Conservation (phyloP, 192 early-diverging fungal genomes). For the Dispira simplex region DNA sequence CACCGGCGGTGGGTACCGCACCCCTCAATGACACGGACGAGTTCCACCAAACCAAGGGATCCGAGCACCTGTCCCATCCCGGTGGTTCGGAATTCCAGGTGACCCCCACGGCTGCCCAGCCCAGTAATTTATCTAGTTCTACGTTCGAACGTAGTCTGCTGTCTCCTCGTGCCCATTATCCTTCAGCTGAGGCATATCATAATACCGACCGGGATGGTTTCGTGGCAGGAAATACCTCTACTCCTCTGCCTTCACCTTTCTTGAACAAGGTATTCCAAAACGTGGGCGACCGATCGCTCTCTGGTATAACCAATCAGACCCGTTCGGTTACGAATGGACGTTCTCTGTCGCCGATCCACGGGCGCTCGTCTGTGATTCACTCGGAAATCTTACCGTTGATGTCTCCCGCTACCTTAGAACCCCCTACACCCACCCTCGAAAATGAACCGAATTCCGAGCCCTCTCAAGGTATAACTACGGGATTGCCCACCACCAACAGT, state of each 20-base stretch:
- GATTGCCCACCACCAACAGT: too few species aligned
- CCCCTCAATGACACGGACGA: not conserved
- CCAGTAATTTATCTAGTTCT: not conserved
- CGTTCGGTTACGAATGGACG: not conserved
- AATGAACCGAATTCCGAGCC: too few species aligned
- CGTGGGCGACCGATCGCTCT: not conserved
- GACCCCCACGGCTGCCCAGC: not conserved
- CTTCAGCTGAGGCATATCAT: not conserved
- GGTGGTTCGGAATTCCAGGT: not conserved
- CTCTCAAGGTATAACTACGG: too few species aligned
- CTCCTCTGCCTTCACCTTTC: not conserved
- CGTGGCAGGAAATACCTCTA: not conserved
- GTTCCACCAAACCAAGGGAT: not conserved
- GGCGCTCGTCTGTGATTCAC: constrained; percentile 6
- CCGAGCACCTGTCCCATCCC: not conserved
- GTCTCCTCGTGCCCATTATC: constrained; percentile 3
- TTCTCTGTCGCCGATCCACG: not conserved
- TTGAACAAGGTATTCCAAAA: not conserved
- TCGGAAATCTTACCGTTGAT: not conserved
- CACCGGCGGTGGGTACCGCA: not conserved
- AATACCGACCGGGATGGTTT: not conserved
- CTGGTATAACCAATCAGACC: not conserved
- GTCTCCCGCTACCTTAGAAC: not conserved
- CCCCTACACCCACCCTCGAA: too few species aligned
- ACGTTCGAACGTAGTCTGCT: constrained; percentile 1